phyloP scores from a whole-genome alignment of 495 filamentous ascomycete species.

The Beverwykella pulmonaria region DNA sequence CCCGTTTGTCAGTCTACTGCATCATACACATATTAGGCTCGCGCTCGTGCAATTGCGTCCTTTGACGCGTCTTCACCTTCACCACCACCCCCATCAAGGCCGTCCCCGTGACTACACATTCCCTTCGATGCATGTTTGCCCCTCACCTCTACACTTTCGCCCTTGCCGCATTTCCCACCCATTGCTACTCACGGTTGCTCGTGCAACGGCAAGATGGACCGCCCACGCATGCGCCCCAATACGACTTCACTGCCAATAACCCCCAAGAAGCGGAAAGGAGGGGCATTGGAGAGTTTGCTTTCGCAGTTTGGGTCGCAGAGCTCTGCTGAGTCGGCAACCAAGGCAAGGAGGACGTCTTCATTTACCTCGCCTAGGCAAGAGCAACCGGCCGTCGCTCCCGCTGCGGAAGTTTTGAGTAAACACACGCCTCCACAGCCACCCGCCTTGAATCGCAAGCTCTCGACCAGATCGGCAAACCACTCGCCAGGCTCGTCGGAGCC shows the following conservation, averaged over 20 bases:
- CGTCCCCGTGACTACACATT: no score
- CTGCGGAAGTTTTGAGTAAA: neutral
- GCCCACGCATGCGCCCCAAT: neutral
- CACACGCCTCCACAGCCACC: neutral
- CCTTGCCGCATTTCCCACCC: neutral
- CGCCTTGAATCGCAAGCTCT: neutral
- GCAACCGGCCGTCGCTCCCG: neutral
- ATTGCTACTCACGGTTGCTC: neutral
- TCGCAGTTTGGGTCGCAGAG: constrained; percentile 23
- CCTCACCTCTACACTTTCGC: neutral
- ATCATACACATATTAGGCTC: neutral
- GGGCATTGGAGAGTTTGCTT: constrained; percentile 19
- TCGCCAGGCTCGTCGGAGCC: neutral
- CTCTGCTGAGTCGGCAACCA: constrained; percentile 29
- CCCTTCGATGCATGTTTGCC: neutral
- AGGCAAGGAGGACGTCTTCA: constrained; percentile 6
- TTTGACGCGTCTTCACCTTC: no score
- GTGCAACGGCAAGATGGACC: constrained; percentile 13
- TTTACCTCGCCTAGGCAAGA: neutral
- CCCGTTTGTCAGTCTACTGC: neutral
- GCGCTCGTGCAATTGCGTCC: no score
- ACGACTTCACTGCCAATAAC: constrained; percentile 22
- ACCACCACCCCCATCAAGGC: no score
- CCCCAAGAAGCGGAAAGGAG: constrained; percentile 24
- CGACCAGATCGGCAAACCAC: neutral